phyloP scores from a whole-genome alignment of 2,329 filamentous ascomycete species.

The Berkeleyomyces rouxiae region DNA sequence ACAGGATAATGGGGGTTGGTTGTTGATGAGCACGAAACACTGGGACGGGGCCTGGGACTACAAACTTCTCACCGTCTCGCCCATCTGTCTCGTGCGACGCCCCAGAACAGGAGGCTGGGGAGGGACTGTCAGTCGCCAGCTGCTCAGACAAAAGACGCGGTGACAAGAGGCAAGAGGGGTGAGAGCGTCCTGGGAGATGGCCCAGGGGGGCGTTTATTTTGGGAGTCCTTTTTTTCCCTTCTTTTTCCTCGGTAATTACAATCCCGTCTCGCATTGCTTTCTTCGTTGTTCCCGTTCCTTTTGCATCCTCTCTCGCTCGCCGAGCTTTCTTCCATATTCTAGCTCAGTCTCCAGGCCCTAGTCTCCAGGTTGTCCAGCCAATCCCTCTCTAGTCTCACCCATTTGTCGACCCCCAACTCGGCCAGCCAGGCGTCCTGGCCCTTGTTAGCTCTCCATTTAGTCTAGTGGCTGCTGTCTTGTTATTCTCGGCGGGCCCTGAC shows the following conservation, averaged over 20 bases:
- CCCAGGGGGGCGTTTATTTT: background rate
- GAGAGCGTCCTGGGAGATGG: background rate
- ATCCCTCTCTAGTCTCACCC: background rate
- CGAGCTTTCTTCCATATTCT: background rate
- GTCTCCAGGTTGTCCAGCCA: background rate
- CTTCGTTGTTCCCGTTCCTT: constrained; percentile 1
- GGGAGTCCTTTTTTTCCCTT: background rate
- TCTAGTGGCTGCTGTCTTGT: background rate
- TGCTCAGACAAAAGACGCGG: background rate
- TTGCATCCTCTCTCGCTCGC: background rate
- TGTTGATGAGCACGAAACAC: background rate
- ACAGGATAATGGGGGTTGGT: too few species aligned
- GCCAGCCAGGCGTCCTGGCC: background rate
- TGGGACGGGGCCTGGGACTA: too few species aligned
- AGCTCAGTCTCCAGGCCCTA: background rate
- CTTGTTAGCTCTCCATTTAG: background rate
- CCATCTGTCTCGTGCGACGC: background rate
- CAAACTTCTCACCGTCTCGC: background rate
- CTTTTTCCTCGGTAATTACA: background rate
- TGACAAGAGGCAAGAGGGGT: background rate
- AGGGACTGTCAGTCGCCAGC: background rate
- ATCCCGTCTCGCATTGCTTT: background rate
- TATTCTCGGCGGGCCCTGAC: background rate
- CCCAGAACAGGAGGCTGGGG: background rate
- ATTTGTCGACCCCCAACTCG: background rate